Percentiles rank a stretch among this genome's conserved stretches.
Conservation (phyloP, 1,139 yeast species). For the Zhuliangozyma blackwelliae region DNA sequence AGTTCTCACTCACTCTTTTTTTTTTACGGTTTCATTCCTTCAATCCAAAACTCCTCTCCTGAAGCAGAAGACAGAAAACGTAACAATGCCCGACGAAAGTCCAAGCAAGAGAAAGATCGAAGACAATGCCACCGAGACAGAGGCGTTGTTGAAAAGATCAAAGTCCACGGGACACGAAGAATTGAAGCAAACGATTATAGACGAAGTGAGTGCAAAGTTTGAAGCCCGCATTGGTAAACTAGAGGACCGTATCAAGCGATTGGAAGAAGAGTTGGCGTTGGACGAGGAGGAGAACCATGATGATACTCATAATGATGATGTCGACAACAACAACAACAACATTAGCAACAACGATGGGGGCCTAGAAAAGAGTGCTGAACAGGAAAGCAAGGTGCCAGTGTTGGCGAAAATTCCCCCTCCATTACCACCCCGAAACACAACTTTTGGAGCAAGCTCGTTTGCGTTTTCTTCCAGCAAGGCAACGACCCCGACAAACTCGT, state of each 20-base stretch:
- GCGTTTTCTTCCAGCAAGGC: slow-evolving; percentile 15
- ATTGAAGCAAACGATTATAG: slow-evolving; percentile 14
- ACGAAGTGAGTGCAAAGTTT: slow-evolving; percentile 16
- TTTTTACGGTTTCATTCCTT: too few relatives aligned
- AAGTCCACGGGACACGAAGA: slow-evolving; percentile 11
- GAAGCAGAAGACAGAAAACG: too few relatives aligned
- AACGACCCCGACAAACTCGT: slow-evolving; percentile 19
- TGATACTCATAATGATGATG: slow-evolving; percentile 2
- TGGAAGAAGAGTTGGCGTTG: slow-evolving; percentile 11
- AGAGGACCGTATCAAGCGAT: slow-evolving; percentile 17
- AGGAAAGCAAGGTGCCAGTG: background rate
- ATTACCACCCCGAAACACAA: slow-evolving; percentile 17
- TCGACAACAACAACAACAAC: background rate
- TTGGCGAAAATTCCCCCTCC: slow-evolving; percentile 10
- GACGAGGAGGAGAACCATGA: slow-evolving; percentile 4
- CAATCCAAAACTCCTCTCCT: too few relatives aligned
- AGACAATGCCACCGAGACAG: slow-evolving; percentile 8
- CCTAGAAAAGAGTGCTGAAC: too few relatives aligned
- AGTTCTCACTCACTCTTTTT: too few relatives aligned
- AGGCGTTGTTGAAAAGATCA: slow-evolving; percentile 11
- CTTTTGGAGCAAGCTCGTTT: slow-evolving; percentile 32
- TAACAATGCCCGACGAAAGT: slow-evolving; percentile 16
- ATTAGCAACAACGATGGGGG: background rate
- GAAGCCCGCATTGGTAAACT: slow-evolving; percentile 17
- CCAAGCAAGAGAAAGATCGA: slow-evolving; percentile 18